These are phyloP conservation scores for Colletotrichum melonis DNA, from an alignment of 2,329 filamentous ascomycete genomes.

Conservation along the genomic window DNA sequence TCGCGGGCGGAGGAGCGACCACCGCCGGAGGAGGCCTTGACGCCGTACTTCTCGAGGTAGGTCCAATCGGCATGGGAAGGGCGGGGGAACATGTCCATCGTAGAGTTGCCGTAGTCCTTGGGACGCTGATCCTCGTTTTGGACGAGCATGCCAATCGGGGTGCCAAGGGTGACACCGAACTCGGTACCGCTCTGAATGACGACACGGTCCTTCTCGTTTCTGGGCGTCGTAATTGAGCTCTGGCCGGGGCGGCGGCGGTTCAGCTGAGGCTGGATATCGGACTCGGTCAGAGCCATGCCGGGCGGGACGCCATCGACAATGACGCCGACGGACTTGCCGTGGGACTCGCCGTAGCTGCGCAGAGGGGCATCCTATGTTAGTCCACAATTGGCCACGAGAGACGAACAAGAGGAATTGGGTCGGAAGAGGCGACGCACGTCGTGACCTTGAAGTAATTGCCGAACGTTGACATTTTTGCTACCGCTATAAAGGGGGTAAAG, in stretches of 20 bases:
- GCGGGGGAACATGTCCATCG: slow-evolving; percentile 91
- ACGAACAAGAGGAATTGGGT: slow-evolving; percentile 21
- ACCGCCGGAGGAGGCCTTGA: slow-evolving; percentile 86
- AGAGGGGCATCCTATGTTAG: slow-evolving; percentile 16
- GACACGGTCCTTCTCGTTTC: slow-evolving; percentile 91
- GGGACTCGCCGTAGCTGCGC: slow-evolving; percentile 70
- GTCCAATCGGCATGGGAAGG: slow-evolving; percentile 97
- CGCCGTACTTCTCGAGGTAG: slow-evolving; percentile 96
- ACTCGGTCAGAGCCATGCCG: slow-evolving; percentile 85
- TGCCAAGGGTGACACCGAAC: slow-evolving; percentile 88
- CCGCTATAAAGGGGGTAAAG: slow-evolving; percentile 13
- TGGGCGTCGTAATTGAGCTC: slow-evolving; percentile 88
- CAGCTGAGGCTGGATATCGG: slow-evolving; percentile 94
- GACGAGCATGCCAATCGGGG: slow-evolving; percentile 88
- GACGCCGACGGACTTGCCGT: slow-evolving; percentile 92
- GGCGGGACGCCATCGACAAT: slow-evolving; percentile 95
- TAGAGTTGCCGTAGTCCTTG: slow-evolving; percentile 88
- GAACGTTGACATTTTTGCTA: slow-evolving; percentile 82
- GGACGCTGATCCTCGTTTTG: slow-evolving; percentile 94
- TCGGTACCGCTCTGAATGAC: slow-evolving; percentile 95
- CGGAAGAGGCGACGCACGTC: slow-evolving; percentile 68
- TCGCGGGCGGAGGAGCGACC: slow-evolving; percentile 93
- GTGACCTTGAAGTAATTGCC: slow-evolving; percentile 85
- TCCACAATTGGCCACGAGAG: slow-evolving; percentile 17
- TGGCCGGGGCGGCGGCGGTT: slow-evolving; percentile 91